Evolutionary conservation across 2,329 filamentous ascomycete genomes (phyloP).

Genomic region (Claviceps monticola): DNA sequence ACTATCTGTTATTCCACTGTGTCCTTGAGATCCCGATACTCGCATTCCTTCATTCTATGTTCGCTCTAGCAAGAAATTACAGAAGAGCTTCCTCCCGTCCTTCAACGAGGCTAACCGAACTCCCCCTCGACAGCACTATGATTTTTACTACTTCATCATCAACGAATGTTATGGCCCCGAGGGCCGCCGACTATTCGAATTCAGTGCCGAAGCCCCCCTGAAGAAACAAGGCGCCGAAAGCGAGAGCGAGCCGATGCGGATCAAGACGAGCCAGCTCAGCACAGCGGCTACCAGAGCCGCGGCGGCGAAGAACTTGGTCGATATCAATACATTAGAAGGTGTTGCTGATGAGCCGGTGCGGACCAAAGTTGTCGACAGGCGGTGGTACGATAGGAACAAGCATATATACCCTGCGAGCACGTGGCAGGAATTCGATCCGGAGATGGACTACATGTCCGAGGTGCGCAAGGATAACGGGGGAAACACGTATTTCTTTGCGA

Average conservation of each 20-base stretch:
- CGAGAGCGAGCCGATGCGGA: background rate
- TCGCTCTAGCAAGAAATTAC: background rate
- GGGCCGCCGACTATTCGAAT: slow-evolving; percentile 63
- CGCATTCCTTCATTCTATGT: too few species aligned
- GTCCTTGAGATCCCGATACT: background rate
- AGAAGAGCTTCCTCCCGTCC: background rate
- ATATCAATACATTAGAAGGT: slow-evolving; percentile 54
- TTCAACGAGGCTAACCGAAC: background rate
- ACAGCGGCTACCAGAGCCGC: slow-evolving; percentile 24
- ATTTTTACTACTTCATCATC: slow-evolving; percentile 93
- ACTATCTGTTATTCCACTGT: background rate
- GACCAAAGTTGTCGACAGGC: slow-evolving; percentile 88
- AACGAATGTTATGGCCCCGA: slow-evolving; percentile 69
- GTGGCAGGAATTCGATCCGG: slow-evolving; percentile 90
- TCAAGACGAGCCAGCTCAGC: slow-evolving; percentile 13
- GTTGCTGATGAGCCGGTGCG: slow-evolving; percentile 60
- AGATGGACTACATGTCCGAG: slow-evolving; percentile 67
- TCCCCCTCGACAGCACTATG: slow-evolving; percentile 57
- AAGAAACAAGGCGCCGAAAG: slow-evolving; percentile 4
- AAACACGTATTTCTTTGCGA: slow-evolving; percentile 81
- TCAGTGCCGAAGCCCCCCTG: slow-evolving; percentile 37
- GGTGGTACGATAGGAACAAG: slow-evolving; percentile 97
- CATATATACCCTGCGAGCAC: slow-evolving; percentile 94
- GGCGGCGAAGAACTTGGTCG: slow-evolving; percentile 25
- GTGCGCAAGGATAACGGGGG: slow-evolving; percentile 74